Evolutionary conservation across 2,329 filamentous ascomycete species (phyloP).

Genomic region (Xylaria sp.): DNA sequence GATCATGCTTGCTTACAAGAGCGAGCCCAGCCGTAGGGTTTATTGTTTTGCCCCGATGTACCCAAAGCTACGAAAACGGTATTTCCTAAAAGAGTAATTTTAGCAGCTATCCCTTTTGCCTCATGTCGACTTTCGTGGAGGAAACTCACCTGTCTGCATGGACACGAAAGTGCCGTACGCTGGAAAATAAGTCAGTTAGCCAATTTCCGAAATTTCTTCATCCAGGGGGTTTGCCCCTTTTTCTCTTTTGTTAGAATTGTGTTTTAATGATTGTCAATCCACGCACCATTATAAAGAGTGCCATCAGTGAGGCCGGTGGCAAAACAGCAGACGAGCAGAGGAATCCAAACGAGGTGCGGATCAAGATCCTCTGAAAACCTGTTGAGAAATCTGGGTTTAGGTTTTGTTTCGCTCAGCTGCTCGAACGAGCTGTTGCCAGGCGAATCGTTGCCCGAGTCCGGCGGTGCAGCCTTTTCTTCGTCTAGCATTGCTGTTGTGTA

Average conservation of each 20-base stretch:
- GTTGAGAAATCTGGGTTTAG: slow-evolving; percentile 21
- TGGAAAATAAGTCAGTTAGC: slow-evolving; percentile 36
- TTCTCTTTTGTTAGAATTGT: background rate
- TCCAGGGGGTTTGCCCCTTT: background rate
- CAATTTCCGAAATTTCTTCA: background rate
- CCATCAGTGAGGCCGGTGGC: slow-evolving; percentile 47
- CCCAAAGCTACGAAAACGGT: slow-evolving; percentile 57
- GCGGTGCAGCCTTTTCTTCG: slow-evolving; percentile 40
- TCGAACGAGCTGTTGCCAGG: slow-evolving; percentile 32
- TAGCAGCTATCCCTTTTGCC: background rate
- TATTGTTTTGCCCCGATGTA: slow-evolving; percentile 54
- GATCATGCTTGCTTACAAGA: slow-evolving; percentile 44
- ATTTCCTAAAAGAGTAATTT: slow-evolving; percentile 48
- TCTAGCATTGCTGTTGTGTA: slow-evolving; percentile 37
- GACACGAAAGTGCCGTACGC: slow-evolving; percentile 57
- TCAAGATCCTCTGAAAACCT: slow-evolving; percentile 42
- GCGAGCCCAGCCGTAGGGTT: slow-evolving; percentile 56
- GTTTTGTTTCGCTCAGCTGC: slow-evolving; percentile 12
- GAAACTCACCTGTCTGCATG: slow-evolving; percentile 51
- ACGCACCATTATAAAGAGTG: slow-evolving; percentile 46
- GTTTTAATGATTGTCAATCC: background rate
- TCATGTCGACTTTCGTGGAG: background rate
- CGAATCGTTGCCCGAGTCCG: slow-evolving; percentile 10
- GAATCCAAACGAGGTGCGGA: slow-evolving; percentile 37
- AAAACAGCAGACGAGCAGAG: slow-evolving; percentile 45